Base-by-base conservation (phyloP, 2,329 filamentous ascomycete genomes). In the Pseudopithomyces maydicus region DNA sequence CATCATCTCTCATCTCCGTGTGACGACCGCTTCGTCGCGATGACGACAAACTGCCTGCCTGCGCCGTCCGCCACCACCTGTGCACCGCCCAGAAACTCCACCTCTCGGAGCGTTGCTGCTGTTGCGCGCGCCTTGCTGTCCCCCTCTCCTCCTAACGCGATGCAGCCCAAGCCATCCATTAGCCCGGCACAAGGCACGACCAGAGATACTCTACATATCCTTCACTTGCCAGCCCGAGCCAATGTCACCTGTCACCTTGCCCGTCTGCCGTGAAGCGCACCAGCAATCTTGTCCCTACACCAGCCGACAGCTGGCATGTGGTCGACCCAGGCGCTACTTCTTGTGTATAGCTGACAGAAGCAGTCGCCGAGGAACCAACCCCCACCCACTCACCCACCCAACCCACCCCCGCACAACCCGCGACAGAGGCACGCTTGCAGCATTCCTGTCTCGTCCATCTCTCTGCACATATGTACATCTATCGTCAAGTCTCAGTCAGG, bases 21-120 rank as follows among this genome's bases (percentile, higher is more conserved):
- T 32, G 45, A 38, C 52, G 15, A 29, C 23, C 38, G 20, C 33
- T 26, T 20, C 15, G 19, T 14, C 17, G 44, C 49, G 11, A 26
- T 53, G 48, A 52, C 49, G 29, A 48, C 50, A 53, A 39, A 29
- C 49, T 52, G 29, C 32, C 46, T 19, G 11, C 38, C 19, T 20
- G 29, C 36, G 29, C 35, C 38, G 3, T 33, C 51, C 43, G 43
- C 41, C 20, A 22, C 42, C 14, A 43, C 20, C 23, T n/a, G 22
- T 38, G 38, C 47, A 26, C 26, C 20, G 33, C 19, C 14, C n/a
- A 57, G 45, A 57, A 57, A 49, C 45, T 54, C 55, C 55, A 57
- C 55, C 55, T 53, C 44, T 45, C 55, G 45, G 50, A 57, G 50
- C 48, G 32, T 42, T 29, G 42, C 47, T 56, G 53, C 35, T 35